Conservation (phyloP, 345 rosid species). For the Noccaea caerulescens region DNA sequence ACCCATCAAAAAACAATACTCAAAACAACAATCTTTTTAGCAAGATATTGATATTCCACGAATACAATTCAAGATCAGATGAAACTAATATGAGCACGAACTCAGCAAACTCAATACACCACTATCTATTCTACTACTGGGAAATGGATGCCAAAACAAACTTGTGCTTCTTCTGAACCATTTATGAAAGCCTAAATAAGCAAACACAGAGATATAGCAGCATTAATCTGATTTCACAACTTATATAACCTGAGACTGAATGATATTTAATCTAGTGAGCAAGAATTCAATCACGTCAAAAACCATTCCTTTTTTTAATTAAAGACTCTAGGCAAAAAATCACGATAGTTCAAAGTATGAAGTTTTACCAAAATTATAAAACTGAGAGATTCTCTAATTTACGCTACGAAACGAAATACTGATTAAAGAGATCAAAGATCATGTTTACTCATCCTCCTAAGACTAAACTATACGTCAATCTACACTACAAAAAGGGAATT, state of each 20-base stretch:
- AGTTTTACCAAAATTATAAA: not conserved
- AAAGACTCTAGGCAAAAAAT: not conserved
- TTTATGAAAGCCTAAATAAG: slow-evolving; percentile 3
- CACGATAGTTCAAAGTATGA: not conserved
- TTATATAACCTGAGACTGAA: not conserved
- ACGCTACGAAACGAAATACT: not conserved
- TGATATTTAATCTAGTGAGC: not conserved
- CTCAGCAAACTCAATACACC: slow-evolving; percentile 1
- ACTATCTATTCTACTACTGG: not conserved
- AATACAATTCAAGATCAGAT: not conserved
- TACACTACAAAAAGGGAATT: not conserved
- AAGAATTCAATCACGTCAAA: slow-evolving; percentile 21
- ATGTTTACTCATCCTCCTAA: not conserved
- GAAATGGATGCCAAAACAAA: not conserved
- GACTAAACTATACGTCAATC: not conserved
- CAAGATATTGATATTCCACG: not conserved
- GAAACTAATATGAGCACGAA: not conserved
- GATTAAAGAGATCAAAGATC: not conserved
- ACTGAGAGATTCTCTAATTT: not conserved
- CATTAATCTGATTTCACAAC: slow-evolving; percentile 15
- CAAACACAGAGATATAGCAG: not conserved
- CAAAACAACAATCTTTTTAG: not conserved
- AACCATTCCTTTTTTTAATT: not conserved
- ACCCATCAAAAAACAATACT: slow-evolving; percentile 21
- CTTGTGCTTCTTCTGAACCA: slow-evolving; percentile 23